phyloP scores from a whole-genome alignment of 179 eudicot species.

The Vitellaria paradoxa region DNA sequence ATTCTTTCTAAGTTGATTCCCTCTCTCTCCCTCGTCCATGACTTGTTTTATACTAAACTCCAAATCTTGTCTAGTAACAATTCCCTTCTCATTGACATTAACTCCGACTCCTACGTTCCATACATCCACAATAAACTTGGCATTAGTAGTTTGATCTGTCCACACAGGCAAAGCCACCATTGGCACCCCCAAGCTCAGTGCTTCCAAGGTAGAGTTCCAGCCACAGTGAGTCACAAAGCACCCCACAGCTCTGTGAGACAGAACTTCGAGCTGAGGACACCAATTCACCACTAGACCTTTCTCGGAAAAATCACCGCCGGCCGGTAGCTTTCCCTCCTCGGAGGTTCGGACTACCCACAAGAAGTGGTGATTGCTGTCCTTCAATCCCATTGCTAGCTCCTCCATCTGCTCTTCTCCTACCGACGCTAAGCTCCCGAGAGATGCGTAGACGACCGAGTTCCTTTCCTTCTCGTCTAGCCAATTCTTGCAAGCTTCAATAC shows the following conservation, averaged over 20 bases:
- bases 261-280: conserved; percentile 47
- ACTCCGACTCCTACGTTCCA: conserved; percentile 37
- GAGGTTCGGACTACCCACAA: conserved; percentile 48
- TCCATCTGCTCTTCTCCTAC: conserved; percentile 30
- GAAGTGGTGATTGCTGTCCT: conserved; percentile 27
- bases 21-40: conserved; percentile 6
- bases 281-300: conserved; percentile 36
- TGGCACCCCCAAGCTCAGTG: conserved; percentile 34
- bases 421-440: conserved; percentile 47
- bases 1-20: conserved; percentile 5
- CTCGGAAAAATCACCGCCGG: background rate
- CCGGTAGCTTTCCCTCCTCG: background rate
- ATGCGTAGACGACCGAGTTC: conserved; percentile 42
- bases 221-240: conserved; percentile 52
- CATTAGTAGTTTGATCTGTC: conserved; percentile 44
- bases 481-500: conserved; percentile 17
- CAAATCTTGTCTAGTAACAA: conserved; percentile 34
- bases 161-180: conserved; percentile 39
- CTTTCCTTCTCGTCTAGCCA: conserved; percentile 35
- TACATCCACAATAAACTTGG: conserved; percentile 32
- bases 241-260: conserved; percentile 36
- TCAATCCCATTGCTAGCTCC: conserved; percentile 39
- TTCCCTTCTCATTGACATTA: conserved; percentile 18
- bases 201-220: conserved; percentile 52
- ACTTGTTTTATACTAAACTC: background rate